Conservation (phyloP, 176 grass and related monocot species). For the Avena sativa region DNA sequence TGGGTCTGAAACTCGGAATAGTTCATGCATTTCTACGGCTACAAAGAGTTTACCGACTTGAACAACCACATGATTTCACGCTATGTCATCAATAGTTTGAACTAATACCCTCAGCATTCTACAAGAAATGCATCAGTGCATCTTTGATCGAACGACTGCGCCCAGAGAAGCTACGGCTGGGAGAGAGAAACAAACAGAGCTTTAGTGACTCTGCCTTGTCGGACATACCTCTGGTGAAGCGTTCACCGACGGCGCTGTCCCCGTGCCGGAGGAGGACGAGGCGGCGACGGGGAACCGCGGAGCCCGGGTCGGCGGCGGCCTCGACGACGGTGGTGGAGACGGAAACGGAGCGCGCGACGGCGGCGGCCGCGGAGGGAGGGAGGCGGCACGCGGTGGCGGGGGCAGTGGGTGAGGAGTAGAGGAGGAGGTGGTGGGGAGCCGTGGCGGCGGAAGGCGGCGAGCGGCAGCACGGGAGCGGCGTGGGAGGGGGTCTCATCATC, state of each 20-base stretch:
- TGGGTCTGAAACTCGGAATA: neutral
- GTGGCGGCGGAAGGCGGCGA: constrained; percentile 8
- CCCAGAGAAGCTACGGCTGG: neutral
- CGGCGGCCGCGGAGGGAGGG: constrained; percentile 17
- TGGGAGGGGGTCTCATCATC: constrained; percentile 47
- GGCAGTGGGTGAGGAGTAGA: neutral
- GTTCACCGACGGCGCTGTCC: constrained; percentile 60
- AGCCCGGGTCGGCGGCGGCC: constrained; percentile 18
- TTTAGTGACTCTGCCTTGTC: neutral
- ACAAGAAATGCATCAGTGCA: neutral
- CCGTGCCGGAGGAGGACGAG: constrained; percentile 90
- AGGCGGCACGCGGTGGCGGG: constrained; percentile 12
- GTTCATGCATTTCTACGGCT: neutral
- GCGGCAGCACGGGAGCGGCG: constrained; percentile 35
- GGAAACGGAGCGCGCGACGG: constrained; percentile 50
- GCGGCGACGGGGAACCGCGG: constrained; percentile 48
- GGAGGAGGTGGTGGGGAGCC: constrained; percentile 29
- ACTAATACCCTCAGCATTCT: neutral
- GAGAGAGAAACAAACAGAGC: neutral
- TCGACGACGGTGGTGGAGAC: constrained; percentile 55
- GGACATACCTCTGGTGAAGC: constrained; percentile 69
- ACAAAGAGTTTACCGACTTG: neutral
- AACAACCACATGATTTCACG: neutral
- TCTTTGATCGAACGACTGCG: too few species aligned
- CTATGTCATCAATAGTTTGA: neutral